Evolutionary conservation across 2,329 filamentous ascomycete species (phyloP).

Genomic region (Colletotrichum godetiae): DNA sequence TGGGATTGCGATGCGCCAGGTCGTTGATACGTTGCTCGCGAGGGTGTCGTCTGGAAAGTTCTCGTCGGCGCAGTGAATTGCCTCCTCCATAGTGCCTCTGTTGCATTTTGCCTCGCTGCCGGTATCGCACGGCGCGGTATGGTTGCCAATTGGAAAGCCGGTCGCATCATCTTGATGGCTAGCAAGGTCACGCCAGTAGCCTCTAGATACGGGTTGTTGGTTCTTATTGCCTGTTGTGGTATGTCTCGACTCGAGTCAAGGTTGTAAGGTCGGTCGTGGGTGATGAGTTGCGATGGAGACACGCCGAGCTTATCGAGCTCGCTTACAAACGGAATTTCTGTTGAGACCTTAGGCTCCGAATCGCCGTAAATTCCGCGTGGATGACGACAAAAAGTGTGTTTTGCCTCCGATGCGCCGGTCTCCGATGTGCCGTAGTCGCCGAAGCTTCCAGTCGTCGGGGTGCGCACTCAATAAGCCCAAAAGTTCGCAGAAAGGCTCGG

Average conservation of each 20-base stretch:
- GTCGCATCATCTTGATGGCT: slow-evolving; percentile 26
- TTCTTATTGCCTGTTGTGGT: not conserved
- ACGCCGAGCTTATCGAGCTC: slow-evolving; percentile 1
- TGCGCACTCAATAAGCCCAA: not conserved
- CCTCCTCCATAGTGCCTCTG: slow-evolving; percentile 30
- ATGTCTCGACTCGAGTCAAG: slow-evolving; percentile 9
- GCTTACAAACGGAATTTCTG: not conserved
- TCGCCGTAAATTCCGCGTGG: slow-evolving; percentile 24
- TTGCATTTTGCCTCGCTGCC: slow-evolving; percentile 18
- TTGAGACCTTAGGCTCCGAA: slow-evolving; percentile 25
- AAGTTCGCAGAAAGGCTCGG: not conserved
- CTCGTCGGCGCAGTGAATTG: slow-evolving; percentile 12
- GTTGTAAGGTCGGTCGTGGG: not conserved
- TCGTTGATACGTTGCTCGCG: not conserved
- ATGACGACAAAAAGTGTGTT: slow-evolving; percentile 7
- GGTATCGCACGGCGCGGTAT: slow-evolving; percentile 23
- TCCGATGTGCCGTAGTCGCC: slow-evolving; percentile 7
- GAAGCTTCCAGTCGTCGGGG: slow-evolving; percentile 1
- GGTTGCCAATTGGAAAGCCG: slow-evolving; percentile 24
- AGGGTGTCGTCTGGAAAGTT: slow-evolving; percentile 7
- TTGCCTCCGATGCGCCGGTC: not conserved
- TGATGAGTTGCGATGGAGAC: slow-evolving; percentile 2
- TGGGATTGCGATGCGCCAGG: not conserved
- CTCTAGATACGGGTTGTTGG: not conserved
- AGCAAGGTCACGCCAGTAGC: not conserved